Evolutionary conservation across 2,329 filamentous ascomycete genomes (phyloP).

Genomic region (Exophiala aquamarina): DNA sequence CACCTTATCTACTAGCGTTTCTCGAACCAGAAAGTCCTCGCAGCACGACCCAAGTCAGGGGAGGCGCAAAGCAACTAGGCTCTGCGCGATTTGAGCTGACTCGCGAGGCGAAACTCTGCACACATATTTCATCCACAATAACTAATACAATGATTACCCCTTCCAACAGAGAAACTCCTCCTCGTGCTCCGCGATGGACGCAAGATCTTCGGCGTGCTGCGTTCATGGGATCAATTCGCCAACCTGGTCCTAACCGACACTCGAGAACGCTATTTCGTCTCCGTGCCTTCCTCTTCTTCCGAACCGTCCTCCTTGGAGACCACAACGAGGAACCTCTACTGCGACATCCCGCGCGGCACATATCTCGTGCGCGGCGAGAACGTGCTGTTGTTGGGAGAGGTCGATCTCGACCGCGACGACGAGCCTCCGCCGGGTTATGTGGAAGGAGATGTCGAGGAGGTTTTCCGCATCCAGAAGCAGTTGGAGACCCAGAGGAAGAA

Average conservation of each 20-base stretch:
- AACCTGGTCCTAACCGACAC: slow-evolving; percentile 95
- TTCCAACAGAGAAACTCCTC: slow-evolving; percentile 90
- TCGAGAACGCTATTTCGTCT: slow-evolving; percentile 76
- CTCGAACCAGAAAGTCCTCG: too few relatives aligned
- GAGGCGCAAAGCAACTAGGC: too few relatives aligned
- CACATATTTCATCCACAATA: too few relatives aligned
- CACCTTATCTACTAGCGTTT: too few relatives aligned
- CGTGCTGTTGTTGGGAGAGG: slow-evolving; percentile 91
- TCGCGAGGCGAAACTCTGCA: too few relatives aligned
- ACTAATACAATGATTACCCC: too few relatives aligned
- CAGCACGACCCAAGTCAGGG: too few relatives aligned
- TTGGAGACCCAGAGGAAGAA: slow-evolving; percentile 68
- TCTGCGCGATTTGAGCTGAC: too few relatives aligned
- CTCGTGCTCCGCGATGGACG: slow-evolving; percentile 88
- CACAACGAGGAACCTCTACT: slow-evolving; percentile 64
- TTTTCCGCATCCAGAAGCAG: slow-evolving; percentile 71
- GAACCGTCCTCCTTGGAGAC: not conserved
- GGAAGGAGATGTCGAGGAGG: slow-evolving; percentile 65
- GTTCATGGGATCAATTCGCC: slow-evolving; percentile 97
- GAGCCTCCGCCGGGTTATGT: slow-evolving; percentile 71
- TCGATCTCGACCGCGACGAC: slow-evolving; percentile 95
- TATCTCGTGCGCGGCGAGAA: slow-evolving; percentile 96
- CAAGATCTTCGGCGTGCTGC: slow-evolving; percentile 87
- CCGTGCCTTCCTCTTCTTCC: slow-evolving; percentile 9
- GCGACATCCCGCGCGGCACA: slow-evolving; percentile 80